Percentiles rank a stretch among this genome's conserved stretches.
These are phyloP conservation scores for Plasmodium knowlesi DNA, from an alignment of 169 alveolate genomes.

Conservation along the genomic window DNA sequence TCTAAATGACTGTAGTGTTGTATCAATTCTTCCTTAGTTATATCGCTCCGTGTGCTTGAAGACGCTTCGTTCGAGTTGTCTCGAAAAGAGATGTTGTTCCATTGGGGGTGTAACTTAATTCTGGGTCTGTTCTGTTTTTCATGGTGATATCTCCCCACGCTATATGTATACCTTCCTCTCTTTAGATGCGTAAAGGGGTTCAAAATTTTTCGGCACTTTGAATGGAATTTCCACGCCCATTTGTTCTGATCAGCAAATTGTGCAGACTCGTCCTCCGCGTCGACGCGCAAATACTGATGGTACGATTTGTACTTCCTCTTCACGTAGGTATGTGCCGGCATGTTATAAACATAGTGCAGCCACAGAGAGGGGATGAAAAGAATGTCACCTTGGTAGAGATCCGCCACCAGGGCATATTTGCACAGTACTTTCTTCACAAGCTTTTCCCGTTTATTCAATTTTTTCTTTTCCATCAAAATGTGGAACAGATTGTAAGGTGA, in stretches of 20 bases:
- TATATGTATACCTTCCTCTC: neutral
- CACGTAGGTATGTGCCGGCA: slow-evolving; percentile 64
- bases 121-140: neutral
- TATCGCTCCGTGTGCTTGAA: neutral
- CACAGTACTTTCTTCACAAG: slow-evolving; percentile 21
- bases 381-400: slow-evolving; percentile 67
- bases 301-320: neutral
- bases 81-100: neutral
- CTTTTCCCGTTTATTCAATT: slow-evolving; percentile 33
- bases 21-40: slow-evolving; percentile 11
- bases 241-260: neutral
- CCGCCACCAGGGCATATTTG: slow-evolving; percentile 62
- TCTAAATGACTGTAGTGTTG: slow-evolving; percentile 64
- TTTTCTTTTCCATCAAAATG: slow-evolving; percentile 45
- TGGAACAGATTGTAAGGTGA: slow-evolving; percentile 52
- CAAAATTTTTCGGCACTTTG: neutral
- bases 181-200: neutral
- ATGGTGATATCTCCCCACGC: neutral
- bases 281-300: slow-evolving; percentile 20
- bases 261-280: neutral
- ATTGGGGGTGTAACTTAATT: neutral
- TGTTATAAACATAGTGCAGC: slow-evolving; percentile 70
- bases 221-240: neutral
- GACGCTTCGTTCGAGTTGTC: neutral
- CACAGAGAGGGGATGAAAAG: slow-evolving; percentile 67